These are phyloP conservation scores for Heimioporus sp. DNA, from an alignment of 768 basidiomycete species.

Conservation along the genomic window DNA sequence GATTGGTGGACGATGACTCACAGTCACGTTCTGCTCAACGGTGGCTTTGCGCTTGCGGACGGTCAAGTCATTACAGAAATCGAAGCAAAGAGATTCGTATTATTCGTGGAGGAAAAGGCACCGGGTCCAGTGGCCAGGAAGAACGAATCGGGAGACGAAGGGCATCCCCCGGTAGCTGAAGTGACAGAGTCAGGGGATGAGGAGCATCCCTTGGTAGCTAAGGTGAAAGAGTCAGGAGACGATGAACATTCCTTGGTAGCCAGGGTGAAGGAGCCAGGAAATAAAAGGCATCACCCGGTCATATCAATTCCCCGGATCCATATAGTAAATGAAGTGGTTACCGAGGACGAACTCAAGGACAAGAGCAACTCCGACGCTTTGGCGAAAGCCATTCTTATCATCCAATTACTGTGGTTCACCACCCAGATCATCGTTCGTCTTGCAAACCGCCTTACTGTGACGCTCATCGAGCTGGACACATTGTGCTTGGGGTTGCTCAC, in stretches of 20 bases:
- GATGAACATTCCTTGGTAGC: too few species aligned
- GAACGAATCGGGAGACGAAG: too few species aligned
- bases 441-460: neutral
- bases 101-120: too few species aligned
- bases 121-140: too few species aligned
- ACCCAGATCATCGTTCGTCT: neutral
- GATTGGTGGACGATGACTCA: constrained; percentile 4
- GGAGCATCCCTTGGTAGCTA: too few species aligned
- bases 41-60: neutral
- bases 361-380: neutral
- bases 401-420: neutral
- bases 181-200: too few species aligned
- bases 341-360: neutral
- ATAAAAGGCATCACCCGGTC: too few species aligned
- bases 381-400: neutral
- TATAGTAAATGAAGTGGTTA: too few species aligned
- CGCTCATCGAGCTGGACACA: neutral
- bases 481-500: neutral
- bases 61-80: neutral
- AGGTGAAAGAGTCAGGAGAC: too few species aligned
- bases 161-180: too few species aligned
- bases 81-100: neutral
- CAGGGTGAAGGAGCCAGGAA: too few species aligned
- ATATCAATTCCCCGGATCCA: too few species aligned
- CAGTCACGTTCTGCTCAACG: neutral